A percentile compares a stretch with the other conserved stretches of the same genome.
Conservation (phyloP, 805 yeast species). For the Scheffersomyces lignosus region DNA sequence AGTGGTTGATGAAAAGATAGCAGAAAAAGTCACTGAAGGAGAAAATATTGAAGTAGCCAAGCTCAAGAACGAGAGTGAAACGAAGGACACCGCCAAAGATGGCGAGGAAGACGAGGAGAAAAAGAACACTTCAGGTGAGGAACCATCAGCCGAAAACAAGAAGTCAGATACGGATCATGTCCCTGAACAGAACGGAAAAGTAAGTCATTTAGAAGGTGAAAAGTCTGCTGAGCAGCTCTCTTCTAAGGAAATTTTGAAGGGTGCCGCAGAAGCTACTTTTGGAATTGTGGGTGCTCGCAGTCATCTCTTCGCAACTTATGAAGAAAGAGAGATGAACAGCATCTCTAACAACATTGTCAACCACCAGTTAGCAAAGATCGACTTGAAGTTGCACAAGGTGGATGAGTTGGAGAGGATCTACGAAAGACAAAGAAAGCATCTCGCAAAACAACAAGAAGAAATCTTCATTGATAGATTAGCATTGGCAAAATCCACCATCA, state of each 20-base stretch:
- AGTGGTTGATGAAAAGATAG: conserved; percentile 44
- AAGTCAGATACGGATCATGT: conserved; percentile 4
- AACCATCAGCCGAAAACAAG: neutral
- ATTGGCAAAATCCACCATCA: conserved; percentile 58
- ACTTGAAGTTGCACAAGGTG: conserved; percentile 60
- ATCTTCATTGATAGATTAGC: conserved; percentile 64
- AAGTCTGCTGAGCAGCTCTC: too few species aligned
- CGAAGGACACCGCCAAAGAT: conserved; percentile 6
- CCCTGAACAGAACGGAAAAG: conserved; percentile 12
- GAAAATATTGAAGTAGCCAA: conserved; percentile 7
- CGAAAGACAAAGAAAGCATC: conserved; percentile 60
- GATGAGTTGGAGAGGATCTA: conserved; percentile 62
- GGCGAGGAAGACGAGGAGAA: conserved; percentile 9
- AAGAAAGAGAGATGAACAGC: conserved; percentile 74
- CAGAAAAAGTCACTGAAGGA: conserved; percentile 36
- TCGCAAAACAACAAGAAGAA: conserved; percentile 66
- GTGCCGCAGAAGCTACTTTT: conserved; percentile 67
- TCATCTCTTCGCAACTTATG: conserved; percentile 75
- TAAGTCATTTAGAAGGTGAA: conserved; percentile 5
- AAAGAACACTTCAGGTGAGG: conserved; percentile 1
- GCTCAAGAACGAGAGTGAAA: conserved; percentile 6
- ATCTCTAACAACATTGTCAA: conserved; percentile 58
- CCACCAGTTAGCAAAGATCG: conserved; percentile 61
- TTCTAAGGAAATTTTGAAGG: too few species aligned
- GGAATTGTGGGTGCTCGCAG: conserved; percentile 79